Evolutionary conservation across 257 asterid species (phyloP).

Genomic region (Forsythia suspensa): DNA sequence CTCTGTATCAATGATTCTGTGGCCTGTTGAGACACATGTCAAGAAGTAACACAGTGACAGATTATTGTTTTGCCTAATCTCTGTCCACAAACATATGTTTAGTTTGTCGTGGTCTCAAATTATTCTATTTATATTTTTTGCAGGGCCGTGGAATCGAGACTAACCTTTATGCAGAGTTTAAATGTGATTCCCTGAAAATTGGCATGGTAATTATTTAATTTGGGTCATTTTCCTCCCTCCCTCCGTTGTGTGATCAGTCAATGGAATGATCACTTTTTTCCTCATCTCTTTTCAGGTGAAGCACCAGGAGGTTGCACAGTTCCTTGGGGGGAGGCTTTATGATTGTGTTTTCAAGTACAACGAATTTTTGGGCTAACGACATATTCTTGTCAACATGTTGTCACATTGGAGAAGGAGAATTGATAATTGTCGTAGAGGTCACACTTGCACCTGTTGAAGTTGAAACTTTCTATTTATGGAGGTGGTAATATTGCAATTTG

Average conservation of each 20-base stretch:
- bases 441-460: no score
- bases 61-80: neutral
- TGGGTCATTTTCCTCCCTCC: neutral
- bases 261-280: neutral
- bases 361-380: slow-evolving; percentile 34
- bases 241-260: neutral
- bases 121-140: slow-evolving; percentile 5
- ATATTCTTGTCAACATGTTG: no score
- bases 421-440: no score
- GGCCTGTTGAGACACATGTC: neutral
- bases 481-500: no score
- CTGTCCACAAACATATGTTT: neutral
- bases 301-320: slow-evolving; percentile 94
- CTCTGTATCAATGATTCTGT: neutral
- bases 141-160: slow-evolving; percentile 99
- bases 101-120: slow-evolving; percentile 5
- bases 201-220: slow-evolving; percentile 68
- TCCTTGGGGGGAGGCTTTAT: slow-evolving; percentile 94
- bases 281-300: slow-evolving; percentile 63
- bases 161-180: slow-evolving; percentile 88
- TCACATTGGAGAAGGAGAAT: no score
- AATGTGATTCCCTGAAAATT: slow-evolving; percentile 88
- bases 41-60: neutral
- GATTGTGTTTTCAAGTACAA: slow-evolving; percentile 91
- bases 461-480: no score